These are phyloP conservation scores for Mentha longifolia DNA, from an alignment of 257 asterid genomes.

Conservation along the genomic window DNA sequence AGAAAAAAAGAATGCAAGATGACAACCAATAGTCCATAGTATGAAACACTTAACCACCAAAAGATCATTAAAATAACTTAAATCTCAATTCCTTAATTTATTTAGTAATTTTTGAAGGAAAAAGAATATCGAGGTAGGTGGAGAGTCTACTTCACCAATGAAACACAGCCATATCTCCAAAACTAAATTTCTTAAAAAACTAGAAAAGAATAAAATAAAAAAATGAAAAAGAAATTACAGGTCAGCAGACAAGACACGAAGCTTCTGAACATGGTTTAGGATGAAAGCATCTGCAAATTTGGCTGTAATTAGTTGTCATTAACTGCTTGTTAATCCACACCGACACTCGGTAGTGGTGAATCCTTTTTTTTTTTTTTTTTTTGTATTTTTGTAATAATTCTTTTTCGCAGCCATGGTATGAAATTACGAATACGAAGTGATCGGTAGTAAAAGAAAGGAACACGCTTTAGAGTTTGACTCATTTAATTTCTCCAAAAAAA, in stretches of 20 bases:
- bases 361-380: slow-evolving; percentile 8
- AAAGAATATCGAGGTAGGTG: slow-evolving; percentile 14
- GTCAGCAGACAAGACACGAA: slow-evolving; percentile 48
- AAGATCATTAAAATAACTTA: not conserved
- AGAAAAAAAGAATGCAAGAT: too few relatives aligned
- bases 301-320: slow-evolving; percentile 65
- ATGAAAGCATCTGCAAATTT: slow-evolving; percentile 12
- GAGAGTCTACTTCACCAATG: slow-evolving; percentile 17
- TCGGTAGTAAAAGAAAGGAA: too few relatives aligned
- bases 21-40: too few relatives aligned
- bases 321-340: slow-evolving; percentile 48
- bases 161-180: slow-evolving; percentile 9
- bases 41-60: too few relatives aligned
- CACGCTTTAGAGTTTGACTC: too few relatives aligned
- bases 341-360: slow-evolving; percentile 51
- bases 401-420: not conserved
- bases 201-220: not conserved
- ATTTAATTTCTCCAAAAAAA: not conserved
- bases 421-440: too few relatives aligned
- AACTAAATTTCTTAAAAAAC: not conserved
- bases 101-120: not conserved
- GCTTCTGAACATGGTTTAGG: slow-evolving; percentile 28
- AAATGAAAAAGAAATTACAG: slow-evolving; percentile 27
- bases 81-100: not conserved
- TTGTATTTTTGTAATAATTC: not conserved